Evolutionary conservation across 2,329 filamentous ascomycete genomes (phyloP).

Genomic region (Venturia pyrina): DNA sequence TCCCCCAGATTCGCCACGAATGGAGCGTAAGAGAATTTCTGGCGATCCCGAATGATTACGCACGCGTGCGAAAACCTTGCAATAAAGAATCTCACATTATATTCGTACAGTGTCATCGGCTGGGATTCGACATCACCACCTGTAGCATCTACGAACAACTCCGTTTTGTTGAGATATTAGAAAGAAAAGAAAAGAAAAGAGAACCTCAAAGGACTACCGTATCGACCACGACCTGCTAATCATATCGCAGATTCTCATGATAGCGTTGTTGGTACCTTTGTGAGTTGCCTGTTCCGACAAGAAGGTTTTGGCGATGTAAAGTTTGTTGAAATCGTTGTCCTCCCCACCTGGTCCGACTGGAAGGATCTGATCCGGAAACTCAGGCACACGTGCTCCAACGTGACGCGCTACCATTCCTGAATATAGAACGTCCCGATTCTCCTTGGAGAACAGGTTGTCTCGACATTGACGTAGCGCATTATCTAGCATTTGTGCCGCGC

Average conservation of each 20-base stretch:
- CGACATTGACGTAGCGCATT: constrained; percentile 56
- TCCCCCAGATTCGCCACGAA: background rate
- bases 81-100: background rate
- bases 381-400: constrained; percentile 49
- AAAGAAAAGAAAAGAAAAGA: background rate
- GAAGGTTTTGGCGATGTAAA: constrained; percentile 39
- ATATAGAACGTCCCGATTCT: constrained; percentile 86
- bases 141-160: background rate
- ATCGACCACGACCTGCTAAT: constrained; percentile 32
- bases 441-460: constrained; percentile 63
- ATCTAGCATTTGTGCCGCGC: constrained; percentile 50
- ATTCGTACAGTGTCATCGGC: background rate
- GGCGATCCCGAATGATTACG: too few relatives aligned
- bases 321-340: constrained; percentile 21
- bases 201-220: background rate
- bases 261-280: constrained; percentile 36
- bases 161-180: background rate
- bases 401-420: constrained; percentile 74
- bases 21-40: too few relatives aligned
- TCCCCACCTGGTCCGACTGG: constrained; percentile 23
- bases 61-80: background rate
- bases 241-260: constrained; percentile 40
- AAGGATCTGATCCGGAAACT: constrained; percentile 31
- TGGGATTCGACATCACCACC: background rate
- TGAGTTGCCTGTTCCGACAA: constrained; percentile 35